Evolutionary conservation across 2,329 filamentous ascomycete species (phyloP).

Genomic region (Neoarthrinium moseri): DNA sequence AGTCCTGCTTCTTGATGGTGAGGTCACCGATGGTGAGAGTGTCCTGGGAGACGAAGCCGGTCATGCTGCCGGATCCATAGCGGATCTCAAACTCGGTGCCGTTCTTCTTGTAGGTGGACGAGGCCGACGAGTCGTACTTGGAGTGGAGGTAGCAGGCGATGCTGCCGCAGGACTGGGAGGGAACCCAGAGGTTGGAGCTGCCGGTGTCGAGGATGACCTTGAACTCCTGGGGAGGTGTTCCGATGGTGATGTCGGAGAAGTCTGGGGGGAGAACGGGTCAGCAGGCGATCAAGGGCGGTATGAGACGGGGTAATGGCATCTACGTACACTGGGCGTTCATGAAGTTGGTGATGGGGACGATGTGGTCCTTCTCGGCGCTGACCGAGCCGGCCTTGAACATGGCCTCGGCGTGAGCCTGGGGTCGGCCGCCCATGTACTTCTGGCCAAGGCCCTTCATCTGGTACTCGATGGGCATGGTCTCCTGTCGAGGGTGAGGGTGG

Average conservation of each 20-base stretch:
- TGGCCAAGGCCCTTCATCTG: slow-evolving; percentile 84
- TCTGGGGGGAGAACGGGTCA: slow-evolving; percentile 53
- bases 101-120: slow-evolving; percentile 91
- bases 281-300: background rate
- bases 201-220: slow-evolving; percentile 99
- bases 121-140: slow-evolving; percentile 91
- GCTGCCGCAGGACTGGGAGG: slow-evolving; percentile 83
- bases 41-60: slow-evolving; percentile 91
- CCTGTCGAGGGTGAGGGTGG: too few relatives aligned
- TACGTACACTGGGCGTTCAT: slow-evolving; percentile 94
- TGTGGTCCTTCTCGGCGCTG: slow-evolving; percentile 66
- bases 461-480: slow-evolving; percentile 73
- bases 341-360: slow-evolving; percentile 93
- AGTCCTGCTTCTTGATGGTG: slow-evolving; percentile 84
- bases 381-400: slow-evolving; percentile 77
- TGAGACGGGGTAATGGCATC: background rate
- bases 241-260: slow-evolving; percentile 94
- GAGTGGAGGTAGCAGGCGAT: slow-evolving; percentile 97
- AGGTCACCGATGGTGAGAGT: slow-evolving; percentile 84
- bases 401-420: slow-evolving; percentile 66
- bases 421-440: slow-evolving; percentile 90
- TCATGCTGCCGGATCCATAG: slow-evolving; percentile 93
- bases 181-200: slow-evolving; percentile 99
- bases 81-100: slow-evolving; percentile 88
- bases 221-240: slow-evolving; percentile 89